Evolutionary conservation across 139 green algal genomes (phyloP).

Genomic region (Coelastrella sp.): DNA sequence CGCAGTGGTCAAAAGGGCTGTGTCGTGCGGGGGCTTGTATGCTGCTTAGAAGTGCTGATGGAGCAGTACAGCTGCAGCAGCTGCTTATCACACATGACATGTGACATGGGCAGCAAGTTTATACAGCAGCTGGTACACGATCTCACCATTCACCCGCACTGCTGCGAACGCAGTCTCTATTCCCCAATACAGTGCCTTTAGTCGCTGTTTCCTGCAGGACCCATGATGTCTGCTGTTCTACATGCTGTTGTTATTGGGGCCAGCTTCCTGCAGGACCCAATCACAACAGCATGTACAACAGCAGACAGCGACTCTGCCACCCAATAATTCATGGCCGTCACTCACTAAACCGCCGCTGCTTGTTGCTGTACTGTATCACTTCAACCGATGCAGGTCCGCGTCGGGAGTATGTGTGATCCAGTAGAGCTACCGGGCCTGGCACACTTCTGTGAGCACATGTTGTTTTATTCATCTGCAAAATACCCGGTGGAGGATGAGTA

Average conservation of each 20-base stretch:
- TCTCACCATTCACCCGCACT: no score
- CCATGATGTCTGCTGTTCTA: no score
- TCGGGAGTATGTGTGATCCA: conserved; percentile 85
- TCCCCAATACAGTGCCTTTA: no score
- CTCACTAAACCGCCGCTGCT: not conserved
- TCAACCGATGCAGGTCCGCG: conserved; percentile 69
- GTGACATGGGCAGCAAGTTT: no score
- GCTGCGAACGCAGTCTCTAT: no score
- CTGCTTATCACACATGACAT: no score
- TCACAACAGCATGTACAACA: not conserved
- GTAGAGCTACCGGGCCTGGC: conserved; percentile 77
- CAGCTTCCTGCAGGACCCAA: not conserved
- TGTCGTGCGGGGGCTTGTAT: no score
- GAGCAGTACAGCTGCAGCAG: not conserved
- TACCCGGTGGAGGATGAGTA: conserved; percentile 83
- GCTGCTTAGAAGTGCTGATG: not conserved
- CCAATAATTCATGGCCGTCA: not conserved
- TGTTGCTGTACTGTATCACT: not conserved
- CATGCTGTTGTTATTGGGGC: no score
- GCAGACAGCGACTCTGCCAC: not conserved
- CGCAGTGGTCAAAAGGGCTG: no score
- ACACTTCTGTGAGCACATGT: conserved; percentile 95
- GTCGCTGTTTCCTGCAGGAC: no score
- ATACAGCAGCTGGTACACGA: no score
- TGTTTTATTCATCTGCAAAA: conserved; percentile 90